Evolutionary conservation across 1,284 basidiomycete species (phyloP), one percentile per base, ranked within the genome.

Genomic region (Leccinum subrobustum): DNA sequence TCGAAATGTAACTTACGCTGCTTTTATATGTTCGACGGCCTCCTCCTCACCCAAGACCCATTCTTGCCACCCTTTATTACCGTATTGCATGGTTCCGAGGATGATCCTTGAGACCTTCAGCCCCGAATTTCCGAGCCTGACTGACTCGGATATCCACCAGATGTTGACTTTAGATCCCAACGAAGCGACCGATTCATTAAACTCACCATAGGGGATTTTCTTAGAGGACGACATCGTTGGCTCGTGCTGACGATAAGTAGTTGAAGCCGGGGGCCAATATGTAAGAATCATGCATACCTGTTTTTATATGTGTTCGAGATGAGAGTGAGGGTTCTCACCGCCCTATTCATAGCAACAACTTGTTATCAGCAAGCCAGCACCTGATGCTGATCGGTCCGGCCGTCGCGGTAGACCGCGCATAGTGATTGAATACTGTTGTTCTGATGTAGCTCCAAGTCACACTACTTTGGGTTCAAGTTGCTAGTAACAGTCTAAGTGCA

Each of bases 31-130:
- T 61, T 84, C 77, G 16, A 82, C 74, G 6, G 82, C 82, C 61
- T 87, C 83, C 42, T 86, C 84, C 63, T 83, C 82, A 2, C 76
- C 76, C 16, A 88, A 73, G 5, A 86, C 80, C 87, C 85, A 88
- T 4, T 70, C 65, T 39, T 79, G 76, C 81, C 83, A 82, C 8
- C 80, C 73, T 11, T 80, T 76, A 14, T 73, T 66, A 25, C 83
- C 82, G 60, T 83, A 85, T 50, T 74, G 71, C 77, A 79, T 61
- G 18, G 74, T 75, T 14, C 82, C 81, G 1, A 84, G 72, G 50
- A 84, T 81, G 56, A 83, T 77, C 64, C 67, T 80, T 20, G 82
- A 83, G 25, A 84, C 76, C 64, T 84, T 83, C 37, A 83, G 59
- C 6, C 83, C 82, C 0, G 81, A 83, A 42, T 75, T 77, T 14